These are phyloP conservation scores for Fusarium sp. DNA, from an alignment of 2,329 filamentous ascomycete species.

Conservation along the genomic window DNA sequence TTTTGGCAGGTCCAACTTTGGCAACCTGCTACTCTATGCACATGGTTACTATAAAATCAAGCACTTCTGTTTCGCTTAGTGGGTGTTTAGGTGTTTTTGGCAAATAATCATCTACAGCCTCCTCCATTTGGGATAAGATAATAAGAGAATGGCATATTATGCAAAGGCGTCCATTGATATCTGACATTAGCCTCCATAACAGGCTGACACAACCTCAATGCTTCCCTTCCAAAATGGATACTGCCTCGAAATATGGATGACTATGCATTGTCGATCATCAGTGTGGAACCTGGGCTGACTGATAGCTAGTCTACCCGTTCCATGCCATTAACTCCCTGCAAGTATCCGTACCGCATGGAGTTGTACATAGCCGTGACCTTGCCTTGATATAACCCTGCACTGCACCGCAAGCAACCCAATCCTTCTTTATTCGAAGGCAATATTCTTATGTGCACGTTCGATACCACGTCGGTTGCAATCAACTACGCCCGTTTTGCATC, in stretches of 20 bases:
- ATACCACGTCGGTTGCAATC: not conserved
- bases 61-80: not conserved
- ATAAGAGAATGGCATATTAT: not conserved
- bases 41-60: not conserved
- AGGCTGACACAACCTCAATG: not conserved
- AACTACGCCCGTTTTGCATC: not conserved
- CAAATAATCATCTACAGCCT: not conserved
- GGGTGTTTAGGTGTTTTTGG: not conserved
- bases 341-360: not conserved
- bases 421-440: not conserved
- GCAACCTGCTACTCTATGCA: not conserved
- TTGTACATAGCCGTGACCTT: not conserved
- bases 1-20: not conserved
- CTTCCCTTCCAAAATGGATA: not conserved
- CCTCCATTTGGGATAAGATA: not conserved
- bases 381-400: not conserved
- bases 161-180: not conserved
- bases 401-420: not conserved
- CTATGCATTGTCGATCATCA: conserved; percentile 3
- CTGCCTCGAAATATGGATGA: not conserved
- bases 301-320: not conserved
- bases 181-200: not conserved
- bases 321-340: not conserved
- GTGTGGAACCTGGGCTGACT: not conserved
- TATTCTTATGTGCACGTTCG: not conserved